Conservation (phyloP, 768 basidiomycete genomes). For the Tephrocybe sp. region DNA sequence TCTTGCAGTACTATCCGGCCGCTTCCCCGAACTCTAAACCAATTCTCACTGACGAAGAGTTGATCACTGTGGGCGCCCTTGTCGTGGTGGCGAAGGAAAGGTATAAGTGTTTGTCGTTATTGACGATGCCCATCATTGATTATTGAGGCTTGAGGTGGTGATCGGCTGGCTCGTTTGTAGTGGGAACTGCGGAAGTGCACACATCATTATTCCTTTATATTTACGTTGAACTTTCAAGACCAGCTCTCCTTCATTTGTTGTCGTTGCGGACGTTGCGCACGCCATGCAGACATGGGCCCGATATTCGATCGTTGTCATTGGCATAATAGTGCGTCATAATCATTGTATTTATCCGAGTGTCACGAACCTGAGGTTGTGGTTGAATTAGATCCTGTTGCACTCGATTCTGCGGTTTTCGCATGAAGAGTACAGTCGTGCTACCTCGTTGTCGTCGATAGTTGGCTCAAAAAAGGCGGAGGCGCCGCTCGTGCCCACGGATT, state of each 20-base stretch:
- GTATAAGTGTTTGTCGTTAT: background rate
- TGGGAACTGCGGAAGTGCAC: too few relatives aligned
- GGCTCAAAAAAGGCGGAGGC: constrained; percentile 10
- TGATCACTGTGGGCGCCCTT: too few relatives aligned
- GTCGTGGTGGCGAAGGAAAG: too few relatives aligned
- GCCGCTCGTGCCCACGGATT: constrained; percentile 29
- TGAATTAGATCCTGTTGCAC: constrained; percentile 36
- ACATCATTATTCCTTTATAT: background rate
- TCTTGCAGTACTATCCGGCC: too few relatives aligned
- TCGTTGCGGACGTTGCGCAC: background rate
- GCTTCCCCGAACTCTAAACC: too few relatives aligned
- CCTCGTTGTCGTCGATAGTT: constrained; percentile 35
- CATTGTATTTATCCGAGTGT: background rate
- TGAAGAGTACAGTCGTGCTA: constrained; percentile 42
- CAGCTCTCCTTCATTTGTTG: background rate
- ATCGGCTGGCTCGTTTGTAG: too few relatives aligned
- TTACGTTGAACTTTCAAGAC: background rate
- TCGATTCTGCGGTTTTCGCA: constrained; percentile 45
- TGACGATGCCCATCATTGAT: too few relatives aligned
- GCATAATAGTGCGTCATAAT: constrained; percentile 17
- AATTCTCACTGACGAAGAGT: too few relatives aligned
- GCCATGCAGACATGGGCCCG: constrained; percentile 20
- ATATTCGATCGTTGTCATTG: constrained; percentile 17
- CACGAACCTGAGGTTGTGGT: too few relatives aligned
- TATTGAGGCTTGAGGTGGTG: too few relatives aligned